phyloP scores from a whole-genome alignment of 2,329 filamentous ascomycete genomes.

The Nigrospora sphaerica region DNA sequence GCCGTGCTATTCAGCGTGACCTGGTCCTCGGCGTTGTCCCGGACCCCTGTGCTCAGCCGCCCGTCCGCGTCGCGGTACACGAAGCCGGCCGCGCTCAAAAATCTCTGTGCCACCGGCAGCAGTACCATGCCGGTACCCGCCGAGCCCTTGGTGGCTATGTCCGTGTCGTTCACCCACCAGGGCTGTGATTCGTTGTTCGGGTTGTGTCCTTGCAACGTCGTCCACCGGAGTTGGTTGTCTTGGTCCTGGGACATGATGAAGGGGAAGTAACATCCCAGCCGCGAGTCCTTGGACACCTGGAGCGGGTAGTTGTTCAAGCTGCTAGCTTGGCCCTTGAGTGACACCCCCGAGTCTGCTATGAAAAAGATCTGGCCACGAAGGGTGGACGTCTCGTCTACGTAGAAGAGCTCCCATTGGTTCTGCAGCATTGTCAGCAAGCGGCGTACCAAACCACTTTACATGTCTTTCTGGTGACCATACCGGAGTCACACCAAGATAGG shows the following conservation, averaged over 20 bases:
- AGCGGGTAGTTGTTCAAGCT: constrained; percentile 13
- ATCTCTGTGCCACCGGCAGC: constrained; percentile 3
- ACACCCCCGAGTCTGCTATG: constrained; percentile 6
- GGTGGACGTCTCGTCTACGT: constrained; percentile 9
- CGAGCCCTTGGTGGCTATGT: not conserved
- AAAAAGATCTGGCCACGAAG: constrained; percentile 13
- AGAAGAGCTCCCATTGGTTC: constrained; percentile 14
- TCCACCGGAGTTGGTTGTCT: constrained; percentile 11
- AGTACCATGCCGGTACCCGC: not conserved
- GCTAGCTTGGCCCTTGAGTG: constrained; percentile 7
- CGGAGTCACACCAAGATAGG: constrained; percentile 7
- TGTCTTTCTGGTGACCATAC: constrained; percentile 4
- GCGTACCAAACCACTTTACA: not conserved
- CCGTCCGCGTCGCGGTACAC: constrained; percentile 4
- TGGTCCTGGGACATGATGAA: constrained; percentile 13
- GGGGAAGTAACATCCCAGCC: constrained; percentile 13
- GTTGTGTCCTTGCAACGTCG: constrained; percentile 9
- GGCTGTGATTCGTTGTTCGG: constrained; percentile 7
- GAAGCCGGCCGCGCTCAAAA: constrained; percentile 1
- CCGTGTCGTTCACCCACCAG: constrained; percentile 12
- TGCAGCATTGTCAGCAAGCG: not conserved
- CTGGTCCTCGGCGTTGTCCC: constrained; percentile 36
- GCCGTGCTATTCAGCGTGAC: constrained; percentile 4
- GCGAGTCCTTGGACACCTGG: constrained; percentile 6
- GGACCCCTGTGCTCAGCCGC: constrained; percentile 17